These are phyloP conservation scores for Yarrowia sp. DNA, from an alignment of 805 yeast species.

Conservation along the genomic window DNA sequence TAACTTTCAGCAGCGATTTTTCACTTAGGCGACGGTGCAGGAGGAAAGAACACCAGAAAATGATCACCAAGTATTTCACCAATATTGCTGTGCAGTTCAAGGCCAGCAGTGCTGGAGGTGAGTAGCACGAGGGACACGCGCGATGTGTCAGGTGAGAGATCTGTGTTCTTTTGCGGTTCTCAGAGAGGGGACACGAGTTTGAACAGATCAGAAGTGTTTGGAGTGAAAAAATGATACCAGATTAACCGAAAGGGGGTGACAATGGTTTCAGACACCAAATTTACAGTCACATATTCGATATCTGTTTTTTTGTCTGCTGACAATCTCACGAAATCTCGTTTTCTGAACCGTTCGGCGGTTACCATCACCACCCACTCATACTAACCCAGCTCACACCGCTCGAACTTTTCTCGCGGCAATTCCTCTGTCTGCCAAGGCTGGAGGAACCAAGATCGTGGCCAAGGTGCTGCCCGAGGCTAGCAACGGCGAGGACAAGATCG, in stretches of 20 bases:
- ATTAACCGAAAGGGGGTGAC: no score
- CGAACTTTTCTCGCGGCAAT: constrained; percentile 37
- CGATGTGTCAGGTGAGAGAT: no score
- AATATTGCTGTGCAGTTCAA: constrained; percentile 78
- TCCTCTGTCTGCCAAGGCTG: constrained; percentile 36
- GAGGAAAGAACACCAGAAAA: constrained; percentile 46
- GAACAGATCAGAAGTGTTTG: neutral
- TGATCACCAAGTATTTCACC: constrained; percentile 92
- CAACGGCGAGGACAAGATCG: constrained; percentile 34
- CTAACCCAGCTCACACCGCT: constrained; percentile 38
- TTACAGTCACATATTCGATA: no score
- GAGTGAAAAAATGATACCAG: no score
- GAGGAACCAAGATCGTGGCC: constrained; percentile 36
- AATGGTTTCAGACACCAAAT: no score
- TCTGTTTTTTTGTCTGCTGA: no score
- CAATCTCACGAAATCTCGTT: no score
- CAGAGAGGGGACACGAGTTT: no score
- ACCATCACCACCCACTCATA: no score
- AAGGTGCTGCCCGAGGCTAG: constrained; percentile 37
- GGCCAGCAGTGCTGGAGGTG: constrained; percentile 72
- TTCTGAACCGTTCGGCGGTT: no score
- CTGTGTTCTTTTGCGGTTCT: no score
- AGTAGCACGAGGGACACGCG: constrained; percentile 42
- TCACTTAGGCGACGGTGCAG: constrained; percentile 32
- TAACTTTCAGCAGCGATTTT: constrained; percentile 11